Base-by-base conservation (phyloP, 2,329 filamentous ascomycete species). In the Claviceps digitariae region DNA sequence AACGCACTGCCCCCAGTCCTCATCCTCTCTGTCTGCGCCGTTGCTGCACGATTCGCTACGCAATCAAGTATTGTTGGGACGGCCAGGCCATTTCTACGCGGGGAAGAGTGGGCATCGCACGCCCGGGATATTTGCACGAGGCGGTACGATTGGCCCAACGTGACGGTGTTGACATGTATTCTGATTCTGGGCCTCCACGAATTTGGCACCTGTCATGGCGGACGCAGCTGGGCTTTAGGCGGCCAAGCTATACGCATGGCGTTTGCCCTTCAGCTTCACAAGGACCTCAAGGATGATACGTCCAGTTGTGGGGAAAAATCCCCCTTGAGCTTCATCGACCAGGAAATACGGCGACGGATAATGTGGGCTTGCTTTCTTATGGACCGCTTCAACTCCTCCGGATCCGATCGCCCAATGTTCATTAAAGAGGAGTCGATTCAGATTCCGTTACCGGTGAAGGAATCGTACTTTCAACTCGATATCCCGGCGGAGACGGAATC, bases 301-400 rank as follows among this genome's bases (percentile, higher is more conserved):
- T 48, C 87, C 0, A 69, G 81, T 38, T 78, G 77, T n/a, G 73
- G 76, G n/a, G 78, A 77, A 21, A 74, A 78, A 13, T 76, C 77
- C 2, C 81, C 85, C 57, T 77, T 93, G 51, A 95, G 89, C 64
- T 93, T 93, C 60, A 89, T 90, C 17, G 93, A 97, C 66, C 84
- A 89, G 29, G 93, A 98, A 66, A 96, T 97, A 52, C 80, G 93
- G 56, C 76, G 93, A 59, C 81, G 93, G 54, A 93, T 90, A 2
- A 97, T 98, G 91, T 98, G 93, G 93, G 87, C 90, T 13, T 97
- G 91, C 65, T 95, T 95, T 63, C 69, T 96, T 54, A 96, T 97
- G 90, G 93, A 98, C 66, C 83, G 91, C 0, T 96, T 96, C 73
- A 96, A 94, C 68, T 96, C 91, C 0, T 96, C 90, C 1, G 91